Conservation (phyloP, 805 yeast species). For the Sungouiozyma intestinalis region DNA sequence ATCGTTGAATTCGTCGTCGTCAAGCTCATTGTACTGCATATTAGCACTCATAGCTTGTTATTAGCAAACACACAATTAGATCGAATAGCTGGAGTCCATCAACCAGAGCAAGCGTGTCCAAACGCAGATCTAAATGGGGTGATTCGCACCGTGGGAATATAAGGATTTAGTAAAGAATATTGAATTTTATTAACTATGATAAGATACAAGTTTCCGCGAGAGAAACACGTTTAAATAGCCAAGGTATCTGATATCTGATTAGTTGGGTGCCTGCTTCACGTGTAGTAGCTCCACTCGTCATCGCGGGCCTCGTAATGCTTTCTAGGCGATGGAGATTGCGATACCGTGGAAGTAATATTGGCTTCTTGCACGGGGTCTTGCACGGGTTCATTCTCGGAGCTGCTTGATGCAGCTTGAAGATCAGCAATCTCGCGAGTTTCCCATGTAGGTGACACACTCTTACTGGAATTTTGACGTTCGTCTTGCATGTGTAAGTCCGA, state of each 20-base stretch:
- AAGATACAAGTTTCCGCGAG: too few relatives aligned
- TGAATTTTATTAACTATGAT: too few relatives aligned
- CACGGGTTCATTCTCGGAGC: background rate
- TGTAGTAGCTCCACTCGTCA: background rate
- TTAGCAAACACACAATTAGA: too few relatives aligned
- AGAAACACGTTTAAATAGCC: too few relatives aligned
- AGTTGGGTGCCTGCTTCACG: too few relatives aligned
- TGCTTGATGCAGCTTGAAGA: background rate
- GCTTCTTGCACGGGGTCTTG: background rate
- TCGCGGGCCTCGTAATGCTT: background rate
- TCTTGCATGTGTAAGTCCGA: background rate
- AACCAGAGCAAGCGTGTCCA: too few relatives aligned
- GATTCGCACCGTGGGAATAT: too few relatives aligned
- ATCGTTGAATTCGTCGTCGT: conserved; percentile 12
- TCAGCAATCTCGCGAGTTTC: background rate
- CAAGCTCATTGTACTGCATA: conserved; percentile 4
- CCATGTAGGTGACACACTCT: background rate
- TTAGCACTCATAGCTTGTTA: background rate
- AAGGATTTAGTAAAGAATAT: too few relatives aligned
- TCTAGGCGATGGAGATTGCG: background rate
- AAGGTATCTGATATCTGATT: too few relatives aligned
- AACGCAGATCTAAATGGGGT: too few relatives aligned
- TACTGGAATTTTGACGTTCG: background rate
- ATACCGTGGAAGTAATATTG: background rate
- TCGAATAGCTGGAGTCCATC: too few relatives aligned